Conservation (phyloP, 176 grass and related monocot species). For the Puya raimondii region DNA sequence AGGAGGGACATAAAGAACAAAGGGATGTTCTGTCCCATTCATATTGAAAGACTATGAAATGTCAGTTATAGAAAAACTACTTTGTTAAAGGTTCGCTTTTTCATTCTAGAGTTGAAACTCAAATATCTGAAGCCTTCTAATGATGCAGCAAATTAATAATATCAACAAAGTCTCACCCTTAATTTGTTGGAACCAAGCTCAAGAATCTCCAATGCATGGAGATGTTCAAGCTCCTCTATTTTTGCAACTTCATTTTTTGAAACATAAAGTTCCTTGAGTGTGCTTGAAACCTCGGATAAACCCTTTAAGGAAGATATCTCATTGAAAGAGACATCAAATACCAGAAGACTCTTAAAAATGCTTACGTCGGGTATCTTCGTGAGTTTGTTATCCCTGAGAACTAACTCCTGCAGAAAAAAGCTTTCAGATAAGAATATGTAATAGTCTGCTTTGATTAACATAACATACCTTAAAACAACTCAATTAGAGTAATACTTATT, state of each 20-base stretch:
- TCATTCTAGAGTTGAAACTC: neutral
- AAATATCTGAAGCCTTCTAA: neutral
- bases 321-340: constrained; percentile 99
- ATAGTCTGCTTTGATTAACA: neutral
- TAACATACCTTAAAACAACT: too few species aligned
- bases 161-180: constrained; percentile 45
- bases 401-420: constrained; percentile 51
- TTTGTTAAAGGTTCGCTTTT: neutral
- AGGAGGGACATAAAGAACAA: neutral
- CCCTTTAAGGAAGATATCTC: constrained; percentile 78
- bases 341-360: constrained; percentile 70
- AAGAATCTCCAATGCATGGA: constrained; percentile 66
- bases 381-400: constrained; percentile 92
- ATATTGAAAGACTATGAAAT: neutral
- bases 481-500: too few species aligned
- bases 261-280: constrained; percentile 84
- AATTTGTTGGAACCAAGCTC: constrained; percentile 97
- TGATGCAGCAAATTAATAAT: neutral
- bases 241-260: constrained; percentile 92
- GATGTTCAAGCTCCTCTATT: constrained; percentile 85
- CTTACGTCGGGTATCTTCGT: constrained; percentile 59
- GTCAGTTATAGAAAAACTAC: constrained; percentile 3
- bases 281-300: constrained; percentile 61
- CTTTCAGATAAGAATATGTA: neutral
- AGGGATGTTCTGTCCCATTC: too few species aligned